Evolutionary conservation across 148 eudicot genomes (phyloP).

Genomic region (Vaccinium myrtillus): DNA sequence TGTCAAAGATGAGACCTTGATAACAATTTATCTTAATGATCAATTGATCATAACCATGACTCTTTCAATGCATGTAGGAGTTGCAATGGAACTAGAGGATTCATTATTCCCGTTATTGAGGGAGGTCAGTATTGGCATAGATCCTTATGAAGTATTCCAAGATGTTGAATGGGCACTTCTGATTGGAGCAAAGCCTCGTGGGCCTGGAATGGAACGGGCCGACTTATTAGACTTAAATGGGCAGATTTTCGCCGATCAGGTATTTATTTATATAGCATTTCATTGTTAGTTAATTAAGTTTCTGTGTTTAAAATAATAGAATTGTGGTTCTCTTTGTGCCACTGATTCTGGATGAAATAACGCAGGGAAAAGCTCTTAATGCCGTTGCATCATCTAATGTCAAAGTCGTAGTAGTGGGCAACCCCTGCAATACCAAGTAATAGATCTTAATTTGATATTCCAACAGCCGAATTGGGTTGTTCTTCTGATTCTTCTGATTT

Average conservation of each 20-base stretch:
- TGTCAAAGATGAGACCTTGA: background rate
- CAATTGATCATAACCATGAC: background rate
- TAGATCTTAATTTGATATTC: background rate
- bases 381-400: conserved; percentile 89
- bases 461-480: background rate
- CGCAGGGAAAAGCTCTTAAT: conserved; percentile 93
- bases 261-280: conserved; percentile 16
- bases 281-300: background rate
- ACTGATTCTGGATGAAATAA: conserved; percentile 11
- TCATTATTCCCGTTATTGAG: conserved; percentile 84
- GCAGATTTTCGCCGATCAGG: conserved; percentile 85
- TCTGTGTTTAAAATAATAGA: background rate
- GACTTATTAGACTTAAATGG: conserved; percentile 94
- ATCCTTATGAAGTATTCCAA: conserved; percentile 84
- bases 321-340: background rate
- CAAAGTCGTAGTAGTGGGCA: conserved; percentile 93
- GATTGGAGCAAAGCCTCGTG: conserved; percentile 99
- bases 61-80: conserved; percentile 51
- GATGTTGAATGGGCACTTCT: conserved; percentile 98
- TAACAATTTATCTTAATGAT: background rate
- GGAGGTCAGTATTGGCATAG: conserved; percentile 92
- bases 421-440: conserved; percentile 99
- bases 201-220: conserved; percentile 98
- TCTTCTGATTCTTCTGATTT: background rate
- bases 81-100: conserved; percentile 99